Base-by-base conservation (phyloP, 2,329 filamentous ascomycete genomes). In the Pseudogymnoascus sp. region DNA sequence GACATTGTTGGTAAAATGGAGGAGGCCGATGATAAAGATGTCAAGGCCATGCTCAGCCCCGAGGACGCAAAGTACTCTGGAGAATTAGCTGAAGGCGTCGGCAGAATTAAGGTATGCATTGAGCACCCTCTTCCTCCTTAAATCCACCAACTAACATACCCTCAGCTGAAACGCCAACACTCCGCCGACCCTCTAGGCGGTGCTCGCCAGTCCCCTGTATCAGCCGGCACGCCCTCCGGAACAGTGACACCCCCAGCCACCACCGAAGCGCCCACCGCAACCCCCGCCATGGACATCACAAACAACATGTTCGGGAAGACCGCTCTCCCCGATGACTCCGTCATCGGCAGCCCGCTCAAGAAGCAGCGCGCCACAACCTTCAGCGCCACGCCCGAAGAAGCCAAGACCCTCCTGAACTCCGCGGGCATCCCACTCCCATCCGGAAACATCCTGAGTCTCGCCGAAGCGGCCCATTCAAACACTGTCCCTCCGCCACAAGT, bases 61-160 rank as follows among this genome's bases (percentile, higher is more conserved):
- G 90, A 93, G 67, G 90, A 93, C 72, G 85, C 84, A 61, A 83
- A 85, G 68, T 86, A 86, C 69, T 84, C 88, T 62, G 88, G 88
- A 60, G 90, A 93, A 74, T 80, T 95, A 62, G 88, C 89, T 44
- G 90, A 93, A 66, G 89, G 90, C 59, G 89, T 95, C 60, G 85
- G 90, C 70, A 88, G 91, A 69, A 93, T 95, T 75, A 89, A 87
- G 76, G 90, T 91, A 81, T 40, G 59, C 16, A 14, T 25, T 25
- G 18, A 38, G 18, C 59, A 5, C 37, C 28, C 23, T 60, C 62
- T 14, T 50, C 34, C 37, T 21, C 18, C 37, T 28, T 16, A 59
- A 12, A 8, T 2, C 42, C 38, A 62, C 10, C 21, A 16, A 50
- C 68, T 77, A 66, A 77, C 65, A 74, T 62, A 5, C n/a, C 14